These are phyloP conservation scores for Skeletonema tropicum DNA, from an alignment of 108 stramenopile genomes.

Conservation along the genomic window DNA sequence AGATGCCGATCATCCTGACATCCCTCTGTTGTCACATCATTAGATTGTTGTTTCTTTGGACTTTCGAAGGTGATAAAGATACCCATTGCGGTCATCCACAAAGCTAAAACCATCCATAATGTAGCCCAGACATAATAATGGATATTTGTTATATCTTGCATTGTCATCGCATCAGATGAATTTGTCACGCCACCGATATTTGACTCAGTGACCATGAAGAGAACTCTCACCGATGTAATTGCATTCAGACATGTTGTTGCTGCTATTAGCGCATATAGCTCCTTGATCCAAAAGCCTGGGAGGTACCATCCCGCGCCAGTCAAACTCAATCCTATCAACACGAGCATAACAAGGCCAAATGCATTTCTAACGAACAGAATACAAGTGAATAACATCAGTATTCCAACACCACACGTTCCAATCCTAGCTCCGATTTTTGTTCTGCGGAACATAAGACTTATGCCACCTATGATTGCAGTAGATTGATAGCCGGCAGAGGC, in stretches of 20 bases:
- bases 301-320: slow-evolving; percentile 21
- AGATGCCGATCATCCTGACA: slow-evolving; percentile 21
- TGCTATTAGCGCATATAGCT: slow-evolving; percentile 36
- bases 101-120: slow-evolving; percentile 24
- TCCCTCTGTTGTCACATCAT: slow-evolving; percentile 5
- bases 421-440: slow-evolving; percentile 52
- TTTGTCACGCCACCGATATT: slow-evolving; percentile 31
- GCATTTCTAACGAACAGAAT: slow-evolving; percentile 52
- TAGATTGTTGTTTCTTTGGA: slow-evolving; percentile 10
- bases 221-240: slow-evolving; percentile 26
- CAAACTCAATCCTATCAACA: slow-evolving; percentile 29
- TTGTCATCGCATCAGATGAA: slow-evolving; percentile 37
- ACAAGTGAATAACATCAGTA: slow-evolving; percentile 54
- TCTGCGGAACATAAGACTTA: slow-evolving; percentile 64
- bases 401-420: slow-evolving; percentile 55
- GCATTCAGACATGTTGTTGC: slow-evolving; percentile 43
- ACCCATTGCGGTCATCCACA: slow-evolving; percentile 41
- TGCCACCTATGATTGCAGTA: slow-evolving; percentile 58
- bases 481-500: slow-evolving; percentile 62
- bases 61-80: slow-evolving; percentile 31
- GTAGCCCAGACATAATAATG: slow-evolving; percentile 25
- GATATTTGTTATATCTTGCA: slow-evolving; percentile 40
- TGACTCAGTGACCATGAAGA: slow-evolving; percentile 34
- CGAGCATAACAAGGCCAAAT: slow-evolving; percentile 54
- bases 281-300: slow-evolving; percentile 28